Evolutionary conservation across 1,284 basidiomycete genomes (phyloP).

Genomic region (Ceratobasidium sp.): DNA sequence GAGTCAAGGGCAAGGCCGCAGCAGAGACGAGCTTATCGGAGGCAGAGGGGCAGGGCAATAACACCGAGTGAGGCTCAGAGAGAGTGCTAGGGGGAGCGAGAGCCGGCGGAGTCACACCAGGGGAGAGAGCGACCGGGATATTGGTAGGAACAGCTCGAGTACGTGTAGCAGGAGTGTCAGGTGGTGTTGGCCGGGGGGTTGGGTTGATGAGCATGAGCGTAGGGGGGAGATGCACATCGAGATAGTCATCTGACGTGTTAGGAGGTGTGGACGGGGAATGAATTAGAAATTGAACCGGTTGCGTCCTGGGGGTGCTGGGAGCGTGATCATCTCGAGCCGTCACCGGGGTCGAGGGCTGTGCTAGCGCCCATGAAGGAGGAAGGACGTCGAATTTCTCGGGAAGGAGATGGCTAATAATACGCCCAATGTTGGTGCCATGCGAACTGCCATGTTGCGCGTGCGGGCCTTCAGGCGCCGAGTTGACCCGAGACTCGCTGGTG

Average conservation of each 20-base stretch:
- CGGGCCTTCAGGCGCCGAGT: slow-evolving; percentile 28
- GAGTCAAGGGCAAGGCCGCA: slow-evolving; percentile 42
- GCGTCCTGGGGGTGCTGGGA: slow-evolving; percentile 24
- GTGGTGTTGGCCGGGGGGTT: slow-evolving; percentile 60
- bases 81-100: slow-evolving; percentile 33
- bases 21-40: slow-evolving; percentile 30
- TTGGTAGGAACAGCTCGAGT: slow-evolving; percentile 27
- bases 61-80: slow-evolving; percentile 12
- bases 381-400: slow-evolving; percentile 54
- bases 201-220: slow-evolving; percentile 63
- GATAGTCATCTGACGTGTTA: slow-evolving; percentile 43
- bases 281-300: slow-evolving; percentile 41
- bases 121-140: slow-evolving; percentile 26
- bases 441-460: neutral
- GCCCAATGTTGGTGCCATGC: slow-evolving; percentile 55
- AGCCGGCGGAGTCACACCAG: slow-evolving; percentile 21
- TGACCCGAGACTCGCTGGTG: slow-evolving; percentile 28
- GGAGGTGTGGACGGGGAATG: slow-evolving; percentile 42
- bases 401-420: slow-evolving; percentile 69
- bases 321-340: slow-evolving; percentile 13
- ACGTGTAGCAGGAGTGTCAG: slow-evolving; percentile 61
- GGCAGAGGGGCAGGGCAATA: slow-evolving; percentile 3
- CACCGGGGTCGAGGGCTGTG: slow-evolving; percentile 32
- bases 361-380: slow-evolving; percentile 39
- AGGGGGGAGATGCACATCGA: slow-evolving; percentile 46